Conservation (phyloP, 495 filamentous ascomycete genomes). For the Jackrogersella minutella region DNA sequence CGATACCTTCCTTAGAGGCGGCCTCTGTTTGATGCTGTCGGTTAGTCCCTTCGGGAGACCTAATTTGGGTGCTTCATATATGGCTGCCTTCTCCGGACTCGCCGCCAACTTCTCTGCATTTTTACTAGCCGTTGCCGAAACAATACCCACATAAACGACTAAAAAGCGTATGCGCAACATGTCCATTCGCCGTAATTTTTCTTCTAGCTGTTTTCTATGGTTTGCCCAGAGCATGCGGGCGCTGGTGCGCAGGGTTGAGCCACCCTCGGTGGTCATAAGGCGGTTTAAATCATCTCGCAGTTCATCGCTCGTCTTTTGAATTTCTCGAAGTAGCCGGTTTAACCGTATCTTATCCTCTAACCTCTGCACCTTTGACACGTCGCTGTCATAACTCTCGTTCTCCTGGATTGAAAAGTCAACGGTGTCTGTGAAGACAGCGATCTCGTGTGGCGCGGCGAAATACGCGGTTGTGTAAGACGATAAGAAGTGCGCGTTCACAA, state of each 20-base stretch:
- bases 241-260: conserved; percentile 53
- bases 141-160: conserved; percentile 62
- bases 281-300: conserved; percentile 57
- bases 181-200: conserved; percentile 65
- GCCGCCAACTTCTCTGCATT: conserved; percentile 41
- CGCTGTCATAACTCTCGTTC: conserved; percentile 64
- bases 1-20: conserved; percentile 52
- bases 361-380: conserved; percentile 56
- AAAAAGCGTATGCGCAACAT: conserved; percentile 66
- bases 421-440: conserved; percentile 58
- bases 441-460: conserved; percentile 57
- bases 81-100: conserved; percentile 43
- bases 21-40: conserved; percentile 52
- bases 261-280: conserved; percentile 54
- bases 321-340: conserved; percentile 57
- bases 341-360: conserved; percentile 63
- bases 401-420: conserved; percentile 59
- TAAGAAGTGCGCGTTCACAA: conserved; percentile 52
- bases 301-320: conserved; percentile 65
- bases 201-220: conserved; percentile 55
- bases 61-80: conserved; percentile 41
- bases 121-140: conserved; percentile 52
- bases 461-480: conserved; percentile 56
- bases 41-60: conserved; percentile 46
- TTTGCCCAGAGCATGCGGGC: conserved; percentile 59